These are phyloP conservation scores for Penicillium freii DNA, from an alignment of 2,329 filamentous ascomycete species.

Conservation along the genomic window DNA sequence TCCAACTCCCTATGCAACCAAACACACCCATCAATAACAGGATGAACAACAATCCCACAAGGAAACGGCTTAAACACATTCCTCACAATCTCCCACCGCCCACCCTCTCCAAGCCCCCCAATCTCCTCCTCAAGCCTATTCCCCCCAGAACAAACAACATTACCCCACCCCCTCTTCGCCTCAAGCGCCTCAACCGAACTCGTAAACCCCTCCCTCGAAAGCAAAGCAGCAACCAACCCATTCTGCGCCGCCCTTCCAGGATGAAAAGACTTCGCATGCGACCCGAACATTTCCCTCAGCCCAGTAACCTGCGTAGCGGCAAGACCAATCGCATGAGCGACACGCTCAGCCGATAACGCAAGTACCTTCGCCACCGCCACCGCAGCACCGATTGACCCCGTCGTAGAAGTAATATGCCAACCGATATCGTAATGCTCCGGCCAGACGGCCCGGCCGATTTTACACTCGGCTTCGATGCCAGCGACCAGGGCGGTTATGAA, in stretches of 20 bases:
- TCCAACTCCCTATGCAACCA: slow-evolving; percentile 46
- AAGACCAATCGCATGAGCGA: slow-evolving; percentile 53
- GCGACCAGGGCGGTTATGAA: slow-evolving; percentile 54
- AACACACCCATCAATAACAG: slow-evolving; percentile 53
- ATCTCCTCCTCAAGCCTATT: slow-evolving; percentile 44
- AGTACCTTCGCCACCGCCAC: slow-evolving; percentile 36
- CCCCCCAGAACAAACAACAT: slow-evolving; percentile 47
- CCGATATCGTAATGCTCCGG: slow-evolving; percentile 56
- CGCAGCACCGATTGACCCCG: slow-evolving; percentile 54
- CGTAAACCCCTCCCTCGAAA: slow-evolving; percentile 52
- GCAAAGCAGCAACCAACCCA: slow-evolving; percentile 49
- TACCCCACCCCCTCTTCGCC: slow-evolving; percentile 54
- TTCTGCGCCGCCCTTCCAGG: slow-evolving; percentile 54
- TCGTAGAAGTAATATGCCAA: slow-evolving; percentile 38
- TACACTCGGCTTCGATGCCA: slow-evolving; percentile 55
- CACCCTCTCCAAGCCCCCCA: slow-evolving; percentile 30
- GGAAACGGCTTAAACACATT: slow-evolving; percentile 60
- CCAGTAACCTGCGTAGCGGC: slow-evolving; percentile 55
- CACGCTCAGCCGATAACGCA: slow-evolving; percentile 13
- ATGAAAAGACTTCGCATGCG: slow-evolving; percentile 56
- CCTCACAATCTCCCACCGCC: slow-evolving; percentile 52
- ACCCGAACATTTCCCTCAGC: slow-evolving; percentile 38
- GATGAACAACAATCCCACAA: slow-evolving; percentile 58
- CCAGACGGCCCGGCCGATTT: slow-evolving; percentile 53
- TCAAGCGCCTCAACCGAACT: slow-evolving; percentile 50